Evolutionary conservation across 192 early-diverging fungal species (phyloP).

Genomic region (Chytriomyces sp.): DNA sequence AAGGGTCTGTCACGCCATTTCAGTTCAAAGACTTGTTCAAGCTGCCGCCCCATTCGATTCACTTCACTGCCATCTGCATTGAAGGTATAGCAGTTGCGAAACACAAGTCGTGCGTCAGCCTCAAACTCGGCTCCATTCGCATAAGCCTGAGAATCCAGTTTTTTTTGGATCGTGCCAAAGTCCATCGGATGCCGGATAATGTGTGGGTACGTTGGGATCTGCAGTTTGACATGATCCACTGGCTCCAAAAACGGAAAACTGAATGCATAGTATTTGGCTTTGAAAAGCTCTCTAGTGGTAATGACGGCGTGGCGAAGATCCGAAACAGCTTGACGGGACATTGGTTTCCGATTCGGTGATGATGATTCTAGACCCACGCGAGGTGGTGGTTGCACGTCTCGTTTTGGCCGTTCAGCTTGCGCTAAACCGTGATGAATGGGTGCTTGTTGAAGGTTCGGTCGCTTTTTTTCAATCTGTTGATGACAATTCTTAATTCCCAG

Average conservation of each 20-base stretch:
- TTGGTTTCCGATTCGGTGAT: not conserved
- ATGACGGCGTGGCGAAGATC: constrained; percentile 47
- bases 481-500: no score
- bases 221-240: constrained; percentile 82
- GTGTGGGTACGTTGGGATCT: constrained; percentile 84
- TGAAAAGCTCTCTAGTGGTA: constrained; percentile 46
- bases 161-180: constrained; percentile 74
- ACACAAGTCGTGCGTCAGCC: constrained; percentile 78
- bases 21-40: constrained; percentile 79
- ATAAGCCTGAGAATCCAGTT: constrained; percentile 72
- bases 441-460: no score
- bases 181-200: constrained; percentile 93
- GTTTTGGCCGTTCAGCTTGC: constrained; percentile 26
- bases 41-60: constrained; percentile 68
- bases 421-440: no score
- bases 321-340: not conserved
- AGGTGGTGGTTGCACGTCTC: constrained; percentile 23
- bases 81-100: constrained; percentile 85
- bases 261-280: constrained; percentile 42
- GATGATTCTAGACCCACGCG: not conserved
- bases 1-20: constrained; percentile 66
- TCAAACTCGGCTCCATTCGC: constrained; percentile 69
- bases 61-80: constrained; percentile 72
- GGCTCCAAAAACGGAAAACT: constrained; percentile 65
- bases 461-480: constrained; percentile 2